Conservation (phyloP, 1,284 basidiomycete genomes). For the Papiliotrema fonsecae region DNA sequence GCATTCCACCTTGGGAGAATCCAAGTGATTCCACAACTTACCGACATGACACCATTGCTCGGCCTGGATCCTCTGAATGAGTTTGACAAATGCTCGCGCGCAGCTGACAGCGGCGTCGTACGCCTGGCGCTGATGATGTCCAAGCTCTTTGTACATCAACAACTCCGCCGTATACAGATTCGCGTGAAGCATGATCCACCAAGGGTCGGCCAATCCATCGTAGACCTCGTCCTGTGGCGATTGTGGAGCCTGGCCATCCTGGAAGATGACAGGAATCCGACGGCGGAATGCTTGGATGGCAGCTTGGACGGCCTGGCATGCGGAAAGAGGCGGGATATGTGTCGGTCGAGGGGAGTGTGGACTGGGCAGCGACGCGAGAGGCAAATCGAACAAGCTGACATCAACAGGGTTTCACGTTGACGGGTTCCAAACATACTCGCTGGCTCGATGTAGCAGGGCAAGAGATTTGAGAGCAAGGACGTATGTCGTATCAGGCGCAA, state of each 20-base stretch:
- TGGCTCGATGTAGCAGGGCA: constrained; percentile 25
- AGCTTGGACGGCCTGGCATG: constrained; percentile 15
- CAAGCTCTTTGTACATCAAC: constrained; percentile 33
- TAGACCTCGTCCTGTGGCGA: constrained; percentile 2
- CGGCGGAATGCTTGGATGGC: constrained; percentile 15
- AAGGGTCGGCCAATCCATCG: constrained; percentile 26
- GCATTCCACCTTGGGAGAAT: background rate
- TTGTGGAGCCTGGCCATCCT: background rate
- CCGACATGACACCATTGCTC: constrained; percentile 32
- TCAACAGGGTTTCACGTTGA: background rate
- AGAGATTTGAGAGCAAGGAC: constrained; percentile 27
- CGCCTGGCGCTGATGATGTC: constrained; percentile 16
- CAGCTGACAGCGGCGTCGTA: constrained; percentile 27
- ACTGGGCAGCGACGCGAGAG: constrained; percentile 12
- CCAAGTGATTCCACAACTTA: constrained; percentile 10
- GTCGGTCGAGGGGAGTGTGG: constrained; percentile 11
- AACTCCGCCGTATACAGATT: constrained; percentile 36
- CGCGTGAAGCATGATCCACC: constrained; percentile 32
- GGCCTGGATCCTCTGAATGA: constrained; percentile 16
- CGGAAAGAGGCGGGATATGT: constrained; percentile 13
- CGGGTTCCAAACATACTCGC: constrained; percentile 28
- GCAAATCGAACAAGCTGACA: constrained; percentile 24
- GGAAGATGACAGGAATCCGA: constrained; percentile 14
- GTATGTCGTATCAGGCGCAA: constrained; percentile 22
- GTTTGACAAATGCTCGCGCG: constrained; percentile 26